These are phyloP conservation scores for Clitoria ternatea DNA, from an alignment of 306 rosid species.

Conservation along the genomic window DNA sequence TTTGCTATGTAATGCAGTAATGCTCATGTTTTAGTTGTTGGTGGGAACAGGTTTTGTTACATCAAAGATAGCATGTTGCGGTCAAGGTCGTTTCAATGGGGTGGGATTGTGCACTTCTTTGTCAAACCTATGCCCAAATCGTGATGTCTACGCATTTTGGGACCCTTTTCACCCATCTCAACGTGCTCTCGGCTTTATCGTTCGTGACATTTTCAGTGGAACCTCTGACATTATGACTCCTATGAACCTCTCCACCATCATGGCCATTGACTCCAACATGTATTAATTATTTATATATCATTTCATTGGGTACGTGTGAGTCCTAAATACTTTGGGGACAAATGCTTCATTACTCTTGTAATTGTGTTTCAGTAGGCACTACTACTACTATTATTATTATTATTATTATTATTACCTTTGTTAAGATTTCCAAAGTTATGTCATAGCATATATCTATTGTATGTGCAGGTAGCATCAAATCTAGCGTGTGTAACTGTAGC, in stretches of 20 bases:
- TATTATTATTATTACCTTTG: not conserved
- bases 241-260: conserved; percentile 54
- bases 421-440: not conserved
- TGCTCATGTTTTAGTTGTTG: not conserved
- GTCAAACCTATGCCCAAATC: conserved; percentile 46
- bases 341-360: not conserved
- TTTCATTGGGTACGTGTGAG: not conserved
- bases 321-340: not conserved
- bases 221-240: conserved; percentile 41
- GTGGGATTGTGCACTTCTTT: conserved; percentile 34
- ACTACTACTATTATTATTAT: too few species aligned
- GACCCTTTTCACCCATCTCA: conserved; percentile 60
- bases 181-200: conserved; percentile 42
- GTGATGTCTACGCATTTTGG: conserved; percentile 44
- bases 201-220: conserved; percentile 35
- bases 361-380: too few species aligned
- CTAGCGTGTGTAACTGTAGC: not conserved
- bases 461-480: not conserved
- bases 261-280: conserved; percentile 41
- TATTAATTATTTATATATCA: conserved; percentile 5
- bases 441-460: not conserved
- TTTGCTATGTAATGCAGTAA: not conserved
- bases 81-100: conserved; percentile 72
- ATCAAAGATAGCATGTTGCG: conserved; percentile 63
- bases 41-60: conserved; percentile 49